phyloP scores from a whole-genome alignment of 768 basidiomycete species.

The Melanogaster broomeanus region DNA sequence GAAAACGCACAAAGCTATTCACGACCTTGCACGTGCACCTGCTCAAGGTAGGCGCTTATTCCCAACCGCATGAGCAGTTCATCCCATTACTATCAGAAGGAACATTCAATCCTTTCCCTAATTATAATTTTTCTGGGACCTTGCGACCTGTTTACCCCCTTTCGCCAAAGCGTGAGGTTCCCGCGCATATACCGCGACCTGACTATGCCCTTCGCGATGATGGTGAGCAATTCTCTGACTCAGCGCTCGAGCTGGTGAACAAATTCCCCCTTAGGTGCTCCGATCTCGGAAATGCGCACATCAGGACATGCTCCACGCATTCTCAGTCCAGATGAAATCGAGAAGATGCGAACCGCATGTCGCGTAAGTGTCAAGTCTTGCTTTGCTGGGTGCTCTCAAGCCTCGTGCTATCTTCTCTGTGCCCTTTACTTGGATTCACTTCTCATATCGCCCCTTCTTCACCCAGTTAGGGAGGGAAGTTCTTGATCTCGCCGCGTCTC shows the following conservation, averaged over 20 bases:
- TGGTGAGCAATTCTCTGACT: conserved; percentile 44
- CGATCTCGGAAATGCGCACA: conserved; percentile 56
- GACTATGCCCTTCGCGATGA: conserved; percentile 74
- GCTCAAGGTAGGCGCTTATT: conserved; percentile 8
- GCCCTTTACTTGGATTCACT: conserved; percentile 2
- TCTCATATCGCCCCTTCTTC: background rate
- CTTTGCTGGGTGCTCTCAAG: background rate
- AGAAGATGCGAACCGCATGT: conserved; percentile 87
- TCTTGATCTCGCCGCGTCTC: conserved; percentile 87
- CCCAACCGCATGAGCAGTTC: background rate
- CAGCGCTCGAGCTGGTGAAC: background rate
- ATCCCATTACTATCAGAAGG: conserved; percentile 52
- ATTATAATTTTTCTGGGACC: conserved; percentile 75
- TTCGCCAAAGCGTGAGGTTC: conserved; percentile 72
- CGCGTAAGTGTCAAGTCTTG: conserved; percentile 52
- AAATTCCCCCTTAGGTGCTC: conserved; percentile 47
- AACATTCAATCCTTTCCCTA: conserved; percentile 78
- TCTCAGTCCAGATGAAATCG: conserved; percentile 72
- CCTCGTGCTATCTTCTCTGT: background rate
- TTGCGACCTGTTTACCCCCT: conserved; percentile 88
- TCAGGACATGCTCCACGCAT: conserved; percentile 65
- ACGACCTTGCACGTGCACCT: conserved; percentile 54
- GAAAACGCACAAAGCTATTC: conserved; percentile 84
- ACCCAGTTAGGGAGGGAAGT: conserved; percentile 84
- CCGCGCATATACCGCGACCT: conserved; percentile 80